Evolutionary conservation across 2,329 filamentous ascomycete species (phyloP), one percentile per base, ranked within the genome.

Genomic region (Botrytis elliptica): DNA sequence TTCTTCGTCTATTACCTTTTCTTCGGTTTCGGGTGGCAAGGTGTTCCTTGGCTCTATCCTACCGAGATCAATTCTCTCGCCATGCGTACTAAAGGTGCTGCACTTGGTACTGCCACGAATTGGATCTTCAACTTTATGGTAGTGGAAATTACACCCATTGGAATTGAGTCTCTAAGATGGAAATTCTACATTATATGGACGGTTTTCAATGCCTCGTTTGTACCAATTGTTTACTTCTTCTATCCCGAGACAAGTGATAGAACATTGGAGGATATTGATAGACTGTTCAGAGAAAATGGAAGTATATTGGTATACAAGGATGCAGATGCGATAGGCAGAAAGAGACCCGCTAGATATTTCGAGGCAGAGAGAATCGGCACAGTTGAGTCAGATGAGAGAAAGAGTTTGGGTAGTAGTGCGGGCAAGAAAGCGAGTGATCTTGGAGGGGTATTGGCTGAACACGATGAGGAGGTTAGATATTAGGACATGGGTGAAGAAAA

Each of bases 71-170:
- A 88, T 40, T 84, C 85, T 2, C 81, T 88, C 12, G 81, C 83
- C 14, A 86, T 86, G 75, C 81, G 86, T 0, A 88, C 88, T 0
- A 88, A 87, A 0, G 88, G 88, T 55, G 89, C 89, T 75, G 89
- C 88, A 8, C 79, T 90, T 16, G 81, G 82, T 10, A 84, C 83
- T 3, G 82, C 80, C 1, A 82, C 80, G 20, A 81, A 81, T 65
- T 81, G 77, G 79, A 87, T 89, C 70, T 90, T 90, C 81, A 91
- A 91, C 79, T 90, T 73, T 59, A 70, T 73, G 57, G 66, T 73
- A 1, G 72, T 73, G 12, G 72, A 70, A 29, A 83, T 83, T 14
- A 83, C 82, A 8, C 82, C 83, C 0, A 77, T 83, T 10, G 76
- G 77, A 16, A 81, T 83, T 70, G 82, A 86, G 72, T 87, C 83